A percentile compares a stretch with the other conserved stretches of the same genome.
These are phyloP conservation scores for Spizellomyces punctatus DNA, from an alignment of 192 early-diverging fungal species.

Conservation along the genomic window DNA sequence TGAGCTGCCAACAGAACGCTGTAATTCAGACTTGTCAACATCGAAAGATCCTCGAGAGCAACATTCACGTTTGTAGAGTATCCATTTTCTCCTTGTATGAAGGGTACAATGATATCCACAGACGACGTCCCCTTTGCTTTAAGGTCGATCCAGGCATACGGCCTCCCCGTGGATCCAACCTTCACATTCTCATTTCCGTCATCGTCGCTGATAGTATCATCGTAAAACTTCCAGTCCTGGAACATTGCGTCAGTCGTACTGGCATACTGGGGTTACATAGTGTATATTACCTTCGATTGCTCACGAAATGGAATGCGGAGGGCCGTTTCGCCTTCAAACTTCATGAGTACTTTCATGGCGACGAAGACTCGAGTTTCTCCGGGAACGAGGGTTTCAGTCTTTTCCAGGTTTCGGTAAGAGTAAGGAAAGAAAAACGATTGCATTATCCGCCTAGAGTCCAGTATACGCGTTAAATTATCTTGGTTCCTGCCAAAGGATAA, in stretches of 20 bases:
- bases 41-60: slow-evolving; percentile 46
- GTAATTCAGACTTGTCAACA: slow-evolving; percentile 73
- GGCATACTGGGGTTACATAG: background rate
- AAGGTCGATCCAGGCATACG: slow-evolving; percentile 76
- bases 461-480: too few relatives aligned
- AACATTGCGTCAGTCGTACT: background rate
- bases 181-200: slow-evolving; percentile 24
- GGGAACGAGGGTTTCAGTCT: slow-evolving; percentile 48
- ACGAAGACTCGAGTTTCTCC: slow-evolving; percentile 62
- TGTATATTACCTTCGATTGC: slow-evolving; percentile 61
- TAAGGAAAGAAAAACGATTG: slow-evolving; percentile 77
- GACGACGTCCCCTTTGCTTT: slow-evolving; percentile 47
- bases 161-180: slow-evolving; percentile 40
- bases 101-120: slow-evolving; percentile 62
- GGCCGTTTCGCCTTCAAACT: slow-evolving; percentile 61
- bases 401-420: slow-evolving; percentile 54
- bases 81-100: slow-evolving; percentile 53
- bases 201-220: slow-evolving; percentile 19
- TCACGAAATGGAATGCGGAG: slow-evolving; percentile 71
- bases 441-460: slow-evolving; percentile 44
- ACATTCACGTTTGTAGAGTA: slow-evolving; percentile 57
- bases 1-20: slow-evolving; percentile 55
- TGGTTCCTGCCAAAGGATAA: background rate
- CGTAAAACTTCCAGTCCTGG: slow-evolving; percentile 68
- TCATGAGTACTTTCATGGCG: slow-evolving; percentile 58